Percentiles rank a stretch among this genome's conserved stretches.
phyloP scores from a whole-genome alignment of 495 filamentous ascomycete genomes.

The Talaromyces borbonicus region DNA sequence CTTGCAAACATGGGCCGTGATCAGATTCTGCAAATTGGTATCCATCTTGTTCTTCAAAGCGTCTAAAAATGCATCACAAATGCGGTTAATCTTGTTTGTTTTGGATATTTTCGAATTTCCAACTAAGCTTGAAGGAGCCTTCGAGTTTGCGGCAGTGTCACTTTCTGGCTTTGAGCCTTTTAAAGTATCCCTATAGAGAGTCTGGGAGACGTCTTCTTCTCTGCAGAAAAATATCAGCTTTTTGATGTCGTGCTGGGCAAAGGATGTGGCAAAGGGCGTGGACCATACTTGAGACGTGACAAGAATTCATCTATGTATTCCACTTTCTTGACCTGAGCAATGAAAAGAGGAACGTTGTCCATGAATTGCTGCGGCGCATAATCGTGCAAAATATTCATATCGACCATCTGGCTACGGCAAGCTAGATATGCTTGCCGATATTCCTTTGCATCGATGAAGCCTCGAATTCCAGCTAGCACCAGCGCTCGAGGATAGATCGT shows the following conservation, averaged over 20 bases:
- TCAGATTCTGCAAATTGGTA: conserved; percentile 78
- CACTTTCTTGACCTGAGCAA: conserved; percentile 76
- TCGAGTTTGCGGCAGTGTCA: conserved; percentile 12
- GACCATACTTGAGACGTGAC: conserved; percentile 75
- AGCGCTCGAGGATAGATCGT: conserved; percentile 90
- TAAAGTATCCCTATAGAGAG: conserved; percentile 83
- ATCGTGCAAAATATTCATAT: conserved; percentile 98
- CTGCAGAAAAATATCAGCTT: conserved; percentile 30
- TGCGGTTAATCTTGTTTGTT: conserved; percentile 66
- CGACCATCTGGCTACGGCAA: conserved; percentile 86
- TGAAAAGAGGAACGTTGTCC: conserved; percentile 60
- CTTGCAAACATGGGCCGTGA: conserved; percentile 93
- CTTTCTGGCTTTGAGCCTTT: conserved; percentile 25
- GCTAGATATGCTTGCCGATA: conserved; percentile 77
- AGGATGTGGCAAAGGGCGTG: too few species aligned
- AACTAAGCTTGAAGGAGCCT: background rate
- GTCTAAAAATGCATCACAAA: conserved; percentile 77
- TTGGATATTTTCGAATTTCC: conserved; percentile 7
- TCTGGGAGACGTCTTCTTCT: conserved; percentile 88
- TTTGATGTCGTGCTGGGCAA: too few species aligned
- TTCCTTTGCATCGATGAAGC: conserved; percentile 64
- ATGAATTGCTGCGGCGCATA: conserved; percentile 78
- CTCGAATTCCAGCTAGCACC: conserved; percentile 78
- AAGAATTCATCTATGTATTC: conserved; percentile 88
- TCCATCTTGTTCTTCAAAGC: conserved; percentile 51